Conservation (phyloP, 108 stramenopile species). For the Mediolabrus comicus region DNA sequence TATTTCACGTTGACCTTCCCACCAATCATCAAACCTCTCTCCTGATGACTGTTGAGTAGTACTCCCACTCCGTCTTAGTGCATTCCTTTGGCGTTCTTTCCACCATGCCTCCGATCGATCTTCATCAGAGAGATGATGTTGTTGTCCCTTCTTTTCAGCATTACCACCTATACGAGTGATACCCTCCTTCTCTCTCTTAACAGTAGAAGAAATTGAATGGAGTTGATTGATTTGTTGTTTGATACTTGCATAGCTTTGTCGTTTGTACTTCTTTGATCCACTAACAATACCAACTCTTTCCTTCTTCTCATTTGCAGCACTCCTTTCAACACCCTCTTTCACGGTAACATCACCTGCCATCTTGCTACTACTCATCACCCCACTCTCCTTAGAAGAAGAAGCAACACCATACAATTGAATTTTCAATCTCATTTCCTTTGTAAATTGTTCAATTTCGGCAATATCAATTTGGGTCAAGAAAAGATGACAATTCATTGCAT, state of each 20-base stretch:
- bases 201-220: no score
- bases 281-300: no score
- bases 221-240: no score
- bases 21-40: background rate
- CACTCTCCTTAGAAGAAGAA: no score
- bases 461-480: background rate
- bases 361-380: background rate
- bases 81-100: background rate
- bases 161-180: no score
- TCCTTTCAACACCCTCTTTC: no score
- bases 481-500: constrained; percentile 9
- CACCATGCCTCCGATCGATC: background rate
- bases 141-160: background rate
- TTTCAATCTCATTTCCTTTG: background rate
- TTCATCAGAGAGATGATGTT: background rate
- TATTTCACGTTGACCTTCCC: background rate
- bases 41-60: background rate
- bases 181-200: no score
- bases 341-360: background rate
- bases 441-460: background rate
- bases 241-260: no score
- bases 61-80: no score
- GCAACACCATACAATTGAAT: background rate
- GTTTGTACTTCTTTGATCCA: no score
- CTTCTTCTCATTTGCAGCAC: no score